phyloP scores from a whole-genome alignment of 2,329 filamentous ascomycete genomes.

The Penicillium sp. region DNA sequence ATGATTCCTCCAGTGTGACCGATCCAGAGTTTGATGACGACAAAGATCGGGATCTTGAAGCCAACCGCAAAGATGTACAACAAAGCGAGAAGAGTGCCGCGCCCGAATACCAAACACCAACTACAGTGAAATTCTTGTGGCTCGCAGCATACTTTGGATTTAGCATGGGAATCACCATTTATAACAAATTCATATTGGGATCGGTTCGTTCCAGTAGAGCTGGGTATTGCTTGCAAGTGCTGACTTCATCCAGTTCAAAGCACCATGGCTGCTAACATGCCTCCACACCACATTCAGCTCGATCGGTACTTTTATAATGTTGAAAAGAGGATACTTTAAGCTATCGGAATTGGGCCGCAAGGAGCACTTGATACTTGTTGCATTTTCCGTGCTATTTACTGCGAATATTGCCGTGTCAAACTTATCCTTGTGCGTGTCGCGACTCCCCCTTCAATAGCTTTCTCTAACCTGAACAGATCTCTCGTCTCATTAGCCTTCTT shows the following conservation, averaged over 20 bases:
- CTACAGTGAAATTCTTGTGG: constrained; percentile 18
- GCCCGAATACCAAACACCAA: constrained; percentile 21
- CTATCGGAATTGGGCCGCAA: constrained; percentile 11
- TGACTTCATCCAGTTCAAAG: constrained; percentile 14
- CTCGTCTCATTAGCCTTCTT: constrained; percentile 22
- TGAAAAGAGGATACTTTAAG: constrained; percentile 21
- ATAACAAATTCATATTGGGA: constrained; percentile 22
- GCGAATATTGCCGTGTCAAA: constrained; percentile 22
- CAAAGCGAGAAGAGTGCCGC: not conserved
- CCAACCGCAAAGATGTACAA: constrained; percentile 9
- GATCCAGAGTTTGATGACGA: not conserved
- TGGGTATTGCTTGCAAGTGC: not conserved
- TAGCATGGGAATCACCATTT: constrained; percentile 21
- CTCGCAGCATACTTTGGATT: constrained; percentile 18
- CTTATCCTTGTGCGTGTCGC: constrained; percentile 12
- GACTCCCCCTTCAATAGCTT: not conserved
- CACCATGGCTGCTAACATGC: constrained; percentile 20
- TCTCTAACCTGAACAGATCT: constrained; percentile 4
- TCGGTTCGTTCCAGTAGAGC: constrained; percentile 5
- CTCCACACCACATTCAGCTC: constrained; percentile 17
- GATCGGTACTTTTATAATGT: constrained; percentile 15
- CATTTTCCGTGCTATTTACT: constrained; percentile 20
- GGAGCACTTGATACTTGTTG: constrained; percentile 20
- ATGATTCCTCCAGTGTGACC: constrained; percentile 9
- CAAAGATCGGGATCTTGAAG: constrained; percentile 17